Percentiles rank a stretch among this genome's conserved stretches.
These are phyloP conservation scores for Monascus purpureus DNA, from an alignment of 495 filamentous ascomycete species.

Conservation along the genomic window DNA sequence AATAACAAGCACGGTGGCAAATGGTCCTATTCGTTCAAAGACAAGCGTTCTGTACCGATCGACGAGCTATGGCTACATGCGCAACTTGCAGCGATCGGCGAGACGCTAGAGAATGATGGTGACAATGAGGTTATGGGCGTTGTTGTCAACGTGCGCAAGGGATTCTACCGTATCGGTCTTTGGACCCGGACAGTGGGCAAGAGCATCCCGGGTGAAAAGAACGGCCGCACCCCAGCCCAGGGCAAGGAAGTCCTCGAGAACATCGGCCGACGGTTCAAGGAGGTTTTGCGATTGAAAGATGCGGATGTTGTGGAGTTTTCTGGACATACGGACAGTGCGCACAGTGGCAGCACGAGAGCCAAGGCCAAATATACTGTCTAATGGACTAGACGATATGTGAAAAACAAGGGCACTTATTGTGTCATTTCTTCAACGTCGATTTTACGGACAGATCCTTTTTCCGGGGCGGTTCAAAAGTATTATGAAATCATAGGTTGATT, in stretches of 20 bases:
- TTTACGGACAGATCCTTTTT: not conserved
- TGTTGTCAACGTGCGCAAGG: conserved; percentile 96
- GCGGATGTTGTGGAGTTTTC: conserved; percentile 81
- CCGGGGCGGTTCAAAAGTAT: not conserved
- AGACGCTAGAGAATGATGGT: conserved; percentile 83
- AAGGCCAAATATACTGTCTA: conserved; percentile 88
- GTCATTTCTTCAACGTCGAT: not conserved
- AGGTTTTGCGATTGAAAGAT: conserved; percentile 60
- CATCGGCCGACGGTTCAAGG: conserved; percentile 85
- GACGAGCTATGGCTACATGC: conserved; percentile 95
- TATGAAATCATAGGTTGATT: not conserved
- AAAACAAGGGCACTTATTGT: conserved; percentile 1
- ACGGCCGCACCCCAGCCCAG: conserved; percentile 58
- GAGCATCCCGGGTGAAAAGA: conserved; percentile 59
- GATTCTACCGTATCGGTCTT: conserved; percentile 86
- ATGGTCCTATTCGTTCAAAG: conserved; percentile 95
- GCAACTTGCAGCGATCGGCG: conserved; percentile 91
- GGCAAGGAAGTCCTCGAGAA: conserved; percentile 67
- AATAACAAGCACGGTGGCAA: conserved; percentile 99
- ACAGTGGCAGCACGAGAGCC: conserved; percentile 82
- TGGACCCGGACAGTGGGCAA: conserved; percentile 91
- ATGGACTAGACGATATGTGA: conserved; percentile 3
- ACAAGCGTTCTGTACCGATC: conserved; percentile 78
- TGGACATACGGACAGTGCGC: conserved; percentile 86
- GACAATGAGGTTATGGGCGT: conserved; percentile 98